These are phyloP conservation scores for Fusarium begoniae DNA, from an alignment of 2,329 filamentous ascomycete species.

Conservation along the genomic window DNA sequence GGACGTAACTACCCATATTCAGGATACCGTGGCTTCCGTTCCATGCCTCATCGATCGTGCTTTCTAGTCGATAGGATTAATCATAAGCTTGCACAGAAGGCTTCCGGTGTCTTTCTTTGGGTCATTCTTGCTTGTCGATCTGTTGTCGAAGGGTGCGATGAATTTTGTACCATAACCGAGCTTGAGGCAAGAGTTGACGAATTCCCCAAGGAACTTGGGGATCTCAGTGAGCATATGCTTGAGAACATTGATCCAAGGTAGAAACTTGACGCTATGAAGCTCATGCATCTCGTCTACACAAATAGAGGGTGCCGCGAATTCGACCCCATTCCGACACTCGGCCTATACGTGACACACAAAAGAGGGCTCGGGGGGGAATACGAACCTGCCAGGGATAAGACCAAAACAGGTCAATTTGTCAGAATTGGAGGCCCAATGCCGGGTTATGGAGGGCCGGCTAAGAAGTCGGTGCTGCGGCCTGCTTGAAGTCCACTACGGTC, in stretches of 20 bases:
- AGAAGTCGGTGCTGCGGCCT: not conserved
- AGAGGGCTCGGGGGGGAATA: fast-evolving
- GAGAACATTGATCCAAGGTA: not conserved
- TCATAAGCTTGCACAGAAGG: not conserved
- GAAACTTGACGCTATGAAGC: not conserved
- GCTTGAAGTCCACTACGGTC: not conserved
- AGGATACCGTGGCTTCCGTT: not conserved
- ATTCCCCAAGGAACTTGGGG: not conserved
- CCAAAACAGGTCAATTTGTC: fast-evolving
- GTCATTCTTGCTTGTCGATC: not conserved
- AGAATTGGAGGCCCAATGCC: not conserved
- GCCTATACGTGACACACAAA: not conserved
- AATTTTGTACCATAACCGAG: not conserved
- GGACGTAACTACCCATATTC: not conserved
- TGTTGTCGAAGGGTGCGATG: not conserved
- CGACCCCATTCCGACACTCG: not conserved
- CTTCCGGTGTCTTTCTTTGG: not conserved
- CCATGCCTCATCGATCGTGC: not conserved
- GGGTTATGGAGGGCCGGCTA: not conserved
- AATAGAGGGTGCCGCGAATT: not conserved
- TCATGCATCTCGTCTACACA: not conserved
- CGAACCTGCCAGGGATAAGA: fast-evolving
- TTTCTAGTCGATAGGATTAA: fast-evolving
- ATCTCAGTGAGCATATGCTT: not conserved
- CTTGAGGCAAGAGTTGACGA: not conserved